These are phyloP conservation scores for Hemisphaericaspora nanyangensis DNA, from an alignment of 805 yeast species.

Conservation along the genomic window DNA sequence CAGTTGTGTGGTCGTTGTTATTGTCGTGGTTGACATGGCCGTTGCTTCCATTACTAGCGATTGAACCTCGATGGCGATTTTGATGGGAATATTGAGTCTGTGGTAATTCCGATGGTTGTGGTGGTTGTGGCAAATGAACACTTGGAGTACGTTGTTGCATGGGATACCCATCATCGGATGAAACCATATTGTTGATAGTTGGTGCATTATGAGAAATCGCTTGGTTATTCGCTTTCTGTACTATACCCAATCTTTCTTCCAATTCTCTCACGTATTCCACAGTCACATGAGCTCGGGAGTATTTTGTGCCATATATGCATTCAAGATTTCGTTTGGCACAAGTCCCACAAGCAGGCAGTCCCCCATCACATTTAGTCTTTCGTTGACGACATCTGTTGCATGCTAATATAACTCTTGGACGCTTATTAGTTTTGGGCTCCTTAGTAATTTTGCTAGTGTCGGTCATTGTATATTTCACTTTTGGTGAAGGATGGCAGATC, in stretches of 20 bases:
- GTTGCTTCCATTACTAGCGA: neutral
- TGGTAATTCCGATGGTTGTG: neutral
- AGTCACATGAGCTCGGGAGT: conserved; percentile 7
- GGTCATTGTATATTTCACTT: neutral
- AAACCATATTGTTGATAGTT: conserved; percentile 1
- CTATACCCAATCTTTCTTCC: conserved; percentile 5
- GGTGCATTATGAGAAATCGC: neutral
- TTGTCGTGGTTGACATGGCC: neutral
- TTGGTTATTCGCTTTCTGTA: neutral
- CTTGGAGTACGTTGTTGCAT: neutral
- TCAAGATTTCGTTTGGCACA: conserved; percentile 6
- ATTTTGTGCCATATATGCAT: conserved; percentile 6
- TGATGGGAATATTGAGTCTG: neutral
- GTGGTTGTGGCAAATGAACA: conserved; percentile 2
- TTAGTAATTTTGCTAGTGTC: neutral
- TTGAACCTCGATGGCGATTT: neutral
- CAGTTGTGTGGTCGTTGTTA: neutral
- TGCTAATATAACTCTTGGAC: conserved; percentile 8
- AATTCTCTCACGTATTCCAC: conserved; percentile 9
- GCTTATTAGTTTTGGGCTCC: neutral
- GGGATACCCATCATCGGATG: neutral
- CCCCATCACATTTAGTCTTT: conserved; percentile 11
- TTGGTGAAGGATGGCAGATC: too few species aligned
- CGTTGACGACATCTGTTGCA: conserved; percentile 11
- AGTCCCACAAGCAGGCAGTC: conserved; percentile 8